phyloP scores from a whole-genome alignment of 192 early-diverging fungal genomes.

The Dispira simplex region DNA sequence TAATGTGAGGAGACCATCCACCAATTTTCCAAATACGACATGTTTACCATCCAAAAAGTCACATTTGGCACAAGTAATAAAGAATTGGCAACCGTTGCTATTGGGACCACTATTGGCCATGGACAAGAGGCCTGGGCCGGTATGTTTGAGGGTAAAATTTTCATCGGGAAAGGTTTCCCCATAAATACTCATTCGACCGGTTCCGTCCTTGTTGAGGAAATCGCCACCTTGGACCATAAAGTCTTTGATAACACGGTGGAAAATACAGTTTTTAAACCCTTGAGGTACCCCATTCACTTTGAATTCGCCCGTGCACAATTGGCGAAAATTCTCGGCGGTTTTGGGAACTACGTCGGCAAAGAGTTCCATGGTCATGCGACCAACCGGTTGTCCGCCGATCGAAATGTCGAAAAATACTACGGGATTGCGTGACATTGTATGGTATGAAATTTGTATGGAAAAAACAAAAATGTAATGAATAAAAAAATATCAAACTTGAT shows the following conservation, averaged over 20 bases:
- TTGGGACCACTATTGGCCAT: conserved; percentile 84
- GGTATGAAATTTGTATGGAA: too few species aligned
- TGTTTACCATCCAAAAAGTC: conserved; percentile 84
- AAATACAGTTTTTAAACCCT: conserved; percentile 68
- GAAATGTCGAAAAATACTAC: conserved; percentile 38
- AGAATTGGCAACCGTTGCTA: conserved; percentile 86
- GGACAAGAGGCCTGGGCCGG: conserved; percentile 63
- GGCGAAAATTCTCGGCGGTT: conserved; percentile 75
- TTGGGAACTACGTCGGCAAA: conserved; percentile 56
- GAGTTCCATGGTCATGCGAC: conserved; percentile 53
- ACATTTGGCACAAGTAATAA: conserved; percentile 76
- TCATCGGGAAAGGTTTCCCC: conserved; percentile 68
- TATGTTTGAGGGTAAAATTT: conserved; percentile 77
- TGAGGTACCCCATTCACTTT: conserved; percentile 64
- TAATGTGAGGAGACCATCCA: conserved; percentile 78
- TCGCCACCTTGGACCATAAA: conserved; percentile 93
- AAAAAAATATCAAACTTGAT: too few species aligned
- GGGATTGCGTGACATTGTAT: conserved; percentile 20
- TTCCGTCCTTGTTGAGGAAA: conserved; percentile 82
- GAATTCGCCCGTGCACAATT: conserved; percentile 86
- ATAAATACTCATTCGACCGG: conserved; percentile 74
- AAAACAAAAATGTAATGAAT: too few species aligned
- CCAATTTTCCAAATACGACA: conserved; percentile 72
- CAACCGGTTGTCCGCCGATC: conserved; percentile 23
- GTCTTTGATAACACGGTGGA: conserved; percentile 80